Evolutionary conservation across 176 grass and related monocot species (phyloP).

Genomic region (Themeda triandra): DNA sequence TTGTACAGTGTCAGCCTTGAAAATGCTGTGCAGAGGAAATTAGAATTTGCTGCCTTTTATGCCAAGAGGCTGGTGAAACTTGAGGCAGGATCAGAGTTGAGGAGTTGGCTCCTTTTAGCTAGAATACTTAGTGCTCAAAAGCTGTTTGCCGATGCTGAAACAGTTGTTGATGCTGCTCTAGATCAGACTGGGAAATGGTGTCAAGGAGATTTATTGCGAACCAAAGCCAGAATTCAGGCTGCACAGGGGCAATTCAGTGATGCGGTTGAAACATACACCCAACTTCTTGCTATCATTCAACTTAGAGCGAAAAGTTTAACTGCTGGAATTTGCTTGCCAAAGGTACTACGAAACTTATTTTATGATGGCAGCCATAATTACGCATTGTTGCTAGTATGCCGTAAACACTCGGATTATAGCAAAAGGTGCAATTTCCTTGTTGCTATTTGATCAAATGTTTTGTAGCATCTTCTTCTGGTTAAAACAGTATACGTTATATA

Average conservation of each 20-base stretch:
- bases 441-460: neutral
- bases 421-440: conserved; percentile 4
- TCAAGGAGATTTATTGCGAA: conserved; percentile 60
- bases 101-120: conserved; percentile 91
- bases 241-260: conserved; percentile 64
- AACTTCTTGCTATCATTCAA: conserved; percentile 80
- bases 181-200: conserved; percentile 88
- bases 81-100: conserved; percentile 74
- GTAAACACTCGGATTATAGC: neutral
- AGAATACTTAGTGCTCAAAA: conserved; percentile 89
- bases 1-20: conserved; percentile 76
- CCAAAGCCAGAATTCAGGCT: conserved; percentile 89
- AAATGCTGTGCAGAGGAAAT: conserved; percentile 90
- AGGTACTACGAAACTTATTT: conserved; percentile 45
- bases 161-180: conserved; percentile 74
- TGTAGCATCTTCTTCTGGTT: neutral
- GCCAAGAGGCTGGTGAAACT: conserved; percentile 79
- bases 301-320: conserved; percentile 65
- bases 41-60: conserved; percentile 78
- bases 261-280: conserved; percentile 78
- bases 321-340: conserved; percentile 51
- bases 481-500: neutral
- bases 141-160: conserved; percentile 65
- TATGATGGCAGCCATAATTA: conserved; percentile 5
- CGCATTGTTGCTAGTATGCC: neutral